phyloP scores from a whole-genome alignment of 2,329 filamentous ascomycete species.

The Triangularia setosa region DNA sequence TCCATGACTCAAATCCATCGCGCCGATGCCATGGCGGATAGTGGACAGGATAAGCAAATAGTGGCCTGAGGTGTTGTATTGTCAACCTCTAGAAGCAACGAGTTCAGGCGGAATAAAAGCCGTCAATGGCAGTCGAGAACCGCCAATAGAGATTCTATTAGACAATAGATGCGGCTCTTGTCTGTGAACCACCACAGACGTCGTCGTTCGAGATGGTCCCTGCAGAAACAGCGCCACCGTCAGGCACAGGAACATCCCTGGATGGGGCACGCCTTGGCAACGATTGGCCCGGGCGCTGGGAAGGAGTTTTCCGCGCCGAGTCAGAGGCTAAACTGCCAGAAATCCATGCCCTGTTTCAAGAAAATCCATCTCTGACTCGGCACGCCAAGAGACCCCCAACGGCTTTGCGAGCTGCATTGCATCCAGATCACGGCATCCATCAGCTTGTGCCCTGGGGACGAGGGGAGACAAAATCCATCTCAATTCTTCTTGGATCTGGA shows the following conservation, averaged over 20 bases:
- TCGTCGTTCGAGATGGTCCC: neutral
- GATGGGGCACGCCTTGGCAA: conserved; percentile 1
- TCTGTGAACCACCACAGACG: neutral
- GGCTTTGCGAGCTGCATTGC: neutral
- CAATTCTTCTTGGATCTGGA: neutral
- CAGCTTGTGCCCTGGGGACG: neutral
- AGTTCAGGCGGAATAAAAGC: neutral
- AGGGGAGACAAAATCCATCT: neutral
- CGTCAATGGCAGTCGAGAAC: neutral
- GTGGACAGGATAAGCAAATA: neutral
- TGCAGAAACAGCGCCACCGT: conserved; percentile 3
- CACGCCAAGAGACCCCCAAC: neutral
- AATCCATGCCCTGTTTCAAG: conserved; percentile 5
- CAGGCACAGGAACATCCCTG: neutral
- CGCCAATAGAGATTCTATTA: neutral
- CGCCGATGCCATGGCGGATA: neutral
- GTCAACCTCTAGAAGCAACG: neutral
- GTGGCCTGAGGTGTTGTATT: neutral
- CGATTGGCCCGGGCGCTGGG: neutral
- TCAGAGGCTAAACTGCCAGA: conserved; percentile 4
- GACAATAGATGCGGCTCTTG: neutral
- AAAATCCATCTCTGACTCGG: neutral
- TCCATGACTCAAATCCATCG: neutral
- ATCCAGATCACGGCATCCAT: neutral
- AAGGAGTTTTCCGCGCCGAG: neutral